Evolutionary conservation across 2,329 filamentous ascomycete species (phyloP), one percentile per base, ranked within the genome.

Genomic region (Paecilomyces niveus): DNA sequence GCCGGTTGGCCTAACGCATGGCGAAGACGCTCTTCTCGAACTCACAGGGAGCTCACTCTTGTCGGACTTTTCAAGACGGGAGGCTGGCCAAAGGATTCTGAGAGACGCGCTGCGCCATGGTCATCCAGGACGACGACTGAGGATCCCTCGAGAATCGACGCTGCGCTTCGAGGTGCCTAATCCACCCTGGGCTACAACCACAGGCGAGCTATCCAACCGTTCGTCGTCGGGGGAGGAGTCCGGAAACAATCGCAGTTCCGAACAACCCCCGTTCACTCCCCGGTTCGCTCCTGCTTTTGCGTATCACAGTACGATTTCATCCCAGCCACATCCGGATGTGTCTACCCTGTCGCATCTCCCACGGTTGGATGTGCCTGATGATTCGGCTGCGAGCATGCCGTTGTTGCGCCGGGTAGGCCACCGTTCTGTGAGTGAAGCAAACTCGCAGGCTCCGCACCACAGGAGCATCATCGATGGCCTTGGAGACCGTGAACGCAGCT

Each of bases 401-500:
- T 63, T 69, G 29, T 57, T 70, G 32, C 67, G 71, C 51, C 69
- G 74, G 32, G 69, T 75, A 58, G 70, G 71, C 33, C 69, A 74
- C 62, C 69, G 70, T 35, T 68, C 68, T 29, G 64, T 68, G 22
- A 66, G 65, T 35, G 65, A 66, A 33, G 62, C 63, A 50, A 63
- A 56, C 26, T 61, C 64, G 53, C 56, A 56, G n/a, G 57, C 39
- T n/a, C 45, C 65, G 21, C 59, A 57, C 51, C 64, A 61, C 4
- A 67, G 66, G 18, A 57, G 68, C 13, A 58, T 60, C 55, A 62
- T 88, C 1, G 87, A 95, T 72, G 91, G 91, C 3, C 82, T 96
- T 15, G 92, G 91, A 39, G 91, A 96, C 73, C 88, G 92, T 59
- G 85, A 90, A 62, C 85, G 91, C 65, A 96, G 91, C 72, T 76